phyloP scores from a whole-genome alignment of 148 eudicot species.

The Rhododendron ferrugineum region DNA sequence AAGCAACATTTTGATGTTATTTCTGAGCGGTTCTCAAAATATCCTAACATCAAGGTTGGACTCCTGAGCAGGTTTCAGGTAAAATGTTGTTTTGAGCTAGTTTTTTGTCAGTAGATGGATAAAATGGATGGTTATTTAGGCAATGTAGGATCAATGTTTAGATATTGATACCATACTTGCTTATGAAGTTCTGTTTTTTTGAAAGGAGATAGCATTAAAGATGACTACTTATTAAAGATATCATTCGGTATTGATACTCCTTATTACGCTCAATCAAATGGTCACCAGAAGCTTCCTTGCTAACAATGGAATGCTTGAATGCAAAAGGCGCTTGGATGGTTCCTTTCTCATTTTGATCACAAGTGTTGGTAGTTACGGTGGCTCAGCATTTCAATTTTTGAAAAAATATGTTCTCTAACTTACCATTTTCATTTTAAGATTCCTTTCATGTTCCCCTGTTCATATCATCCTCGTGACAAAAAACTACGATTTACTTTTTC shows the following conservation, averaged over 20 bases:
- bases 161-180: not conserved
- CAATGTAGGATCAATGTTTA: not conserved
- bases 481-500: not conserved
- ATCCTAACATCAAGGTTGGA: conserved; percentile 62
- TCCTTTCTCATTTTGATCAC: not conserved
- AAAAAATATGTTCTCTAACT: not conserved
- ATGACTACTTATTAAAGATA: not conserved
- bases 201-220: not conserved
- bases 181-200: not conserved
- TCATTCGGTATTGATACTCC: not conserved
- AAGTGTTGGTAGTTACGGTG: not conserved
- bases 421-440: not conserved
- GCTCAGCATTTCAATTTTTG: not conserved
- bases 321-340: not conserved
- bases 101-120: not conserved
- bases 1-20: conserved; percentile 89
- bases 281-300: not conserved
- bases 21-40: conserved; percentile 69
- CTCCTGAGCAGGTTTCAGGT: conserved; percentile 99
- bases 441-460: not conserved
- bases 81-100: conserved; percentile 13
- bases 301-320: not conserved
- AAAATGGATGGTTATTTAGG: not conserved
- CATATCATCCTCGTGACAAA: not conserved
- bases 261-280: too few relatives aligned